Percentiles rank a stretch among this genome's conserved stretches.
Evolutionary conservation across 2,329 filamentous ascomycete species (phyloP).

Genomic region (Fusarium sp.): DNA sequence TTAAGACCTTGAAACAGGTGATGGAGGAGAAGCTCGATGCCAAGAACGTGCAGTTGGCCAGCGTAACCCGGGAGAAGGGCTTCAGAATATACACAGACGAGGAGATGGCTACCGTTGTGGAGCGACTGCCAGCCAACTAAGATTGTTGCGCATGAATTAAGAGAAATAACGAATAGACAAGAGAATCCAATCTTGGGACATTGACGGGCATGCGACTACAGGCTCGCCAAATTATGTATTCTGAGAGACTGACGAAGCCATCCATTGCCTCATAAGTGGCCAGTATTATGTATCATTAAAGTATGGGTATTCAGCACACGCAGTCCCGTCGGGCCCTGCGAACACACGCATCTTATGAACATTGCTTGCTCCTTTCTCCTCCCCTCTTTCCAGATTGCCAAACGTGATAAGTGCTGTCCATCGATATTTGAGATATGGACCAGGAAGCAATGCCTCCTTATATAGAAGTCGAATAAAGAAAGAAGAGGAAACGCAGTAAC

Average conservation of each 20-base stretch:
- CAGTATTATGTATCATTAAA: conserved; percentile 50
- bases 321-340: conserved; percentile 27
- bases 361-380: background rate
- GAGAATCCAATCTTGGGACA: conserved; percentile 34
- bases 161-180: conserved; percentile 42
- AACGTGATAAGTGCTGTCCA: background rate
- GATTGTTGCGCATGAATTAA: conserved; percentile 30
- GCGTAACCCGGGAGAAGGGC: conserved; percentile 96
- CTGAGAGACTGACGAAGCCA: conserved; percentile 29
- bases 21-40: conserved; percentile 99
- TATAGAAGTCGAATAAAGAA: background rate
- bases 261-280: conserved; percentile 17
- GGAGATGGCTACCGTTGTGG: conserved; percentile 95
- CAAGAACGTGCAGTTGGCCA: conserved; percentile 98
- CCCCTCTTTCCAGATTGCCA: background rate
- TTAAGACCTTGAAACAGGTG: conserved; percentile 99
- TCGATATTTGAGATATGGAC: conserved; percentile 1
- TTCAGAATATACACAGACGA: conserved; percentile 99
- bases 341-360: background rate
- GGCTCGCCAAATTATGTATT: conserved; percentile 14
- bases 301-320: conserved; percentile 36
- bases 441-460: conserved; percentile 3
- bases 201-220: conserved; percentile 16
- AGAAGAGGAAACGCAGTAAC: background rate
- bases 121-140: conserved; percentile 79